Evolutionary conservation across 2,329 filamentous ascomycete genomes (phyloP).

Genomic region (Ceratocystis cubensis): DNA sequence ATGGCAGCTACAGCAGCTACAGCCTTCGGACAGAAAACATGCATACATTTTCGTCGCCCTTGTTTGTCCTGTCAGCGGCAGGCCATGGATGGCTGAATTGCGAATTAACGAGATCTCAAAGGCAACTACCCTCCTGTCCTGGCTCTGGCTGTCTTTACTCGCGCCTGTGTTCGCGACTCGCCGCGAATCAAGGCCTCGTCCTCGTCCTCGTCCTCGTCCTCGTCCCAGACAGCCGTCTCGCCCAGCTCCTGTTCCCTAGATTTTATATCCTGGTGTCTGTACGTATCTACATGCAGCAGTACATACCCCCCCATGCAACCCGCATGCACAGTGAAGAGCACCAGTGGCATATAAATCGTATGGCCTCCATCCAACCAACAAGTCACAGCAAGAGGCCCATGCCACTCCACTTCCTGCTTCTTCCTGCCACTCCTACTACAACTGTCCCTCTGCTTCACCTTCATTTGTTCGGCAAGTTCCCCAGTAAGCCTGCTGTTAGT

Average conservation of each 20-base stretch:
- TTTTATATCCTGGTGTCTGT: background rate
- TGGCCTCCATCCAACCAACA: background rate
- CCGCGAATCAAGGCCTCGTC: no score
- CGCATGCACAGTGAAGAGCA: background rate
- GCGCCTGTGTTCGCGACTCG: background rate
- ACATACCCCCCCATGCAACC: background rate
- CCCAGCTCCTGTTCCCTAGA: no score
- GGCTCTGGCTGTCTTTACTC: background rate
- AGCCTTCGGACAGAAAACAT: background rate
- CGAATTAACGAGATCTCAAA: no score
- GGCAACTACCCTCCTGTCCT: background rate
- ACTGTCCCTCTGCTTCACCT: background rate
- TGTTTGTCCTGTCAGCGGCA: background rate
- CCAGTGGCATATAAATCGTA: background rate
- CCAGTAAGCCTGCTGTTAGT: background rate
- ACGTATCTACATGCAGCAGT: background rate
- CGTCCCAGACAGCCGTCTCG: no score
- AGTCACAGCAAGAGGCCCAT: background rate
- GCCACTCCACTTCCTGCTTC: background rate
- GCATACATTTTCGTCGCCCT: background rate
- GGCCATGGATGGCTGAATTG: background rate
- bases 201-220: no score
- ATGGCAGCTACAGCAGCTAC: no score
- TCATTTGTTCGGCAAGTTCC: constrained; percentile 5
- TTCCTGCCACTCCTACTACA: constrained; percentile 2